These are phyloP conservation scores for Paracorniculantispora psalliotae DNA, from an alignment of 2,329 filamentous ascomycete genomes.

Conservation along the genomic window DNA sequence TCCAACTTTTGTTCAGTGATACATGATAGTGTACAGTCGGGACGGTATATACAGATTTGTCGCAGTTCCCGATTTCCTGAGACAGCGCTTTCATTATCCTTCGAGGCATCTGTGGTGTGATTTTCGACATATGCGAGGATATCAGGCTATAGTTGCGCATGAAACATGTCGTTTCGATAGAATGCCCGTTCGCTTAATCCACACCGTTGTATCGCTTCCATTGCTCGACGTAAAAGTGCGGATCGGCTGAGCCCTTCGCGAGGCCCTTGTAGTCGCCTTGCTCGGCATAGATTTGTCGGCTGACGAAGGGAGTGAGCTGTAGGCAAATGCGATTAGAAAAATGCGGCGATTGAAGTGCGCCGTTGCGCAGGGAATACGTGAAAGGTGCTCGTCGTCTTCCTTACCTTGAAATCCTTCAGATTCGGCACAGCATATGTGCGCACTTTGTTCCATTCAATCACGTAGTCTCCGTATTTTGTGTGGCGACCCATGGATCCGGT, in stretches of 20 bases:
- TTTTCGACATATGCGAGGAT: neutral
- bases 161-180: neutral
- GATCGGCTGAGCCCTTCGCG: constrained; percentile 52
- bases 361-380: neutral
- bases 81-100: neutral
- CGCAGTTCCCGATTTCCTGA: constrained; percentile 17
- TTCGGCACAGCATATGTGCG: constrained; percentile 82
- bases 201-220: constrained; percentile 66
- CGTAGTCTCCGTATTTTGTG: constrained; percentile 77
- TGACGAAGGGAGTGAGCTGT: constrained; percentile 77
- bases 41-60: constrained; percentile 18
- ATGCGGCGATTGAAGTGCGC: neutral
- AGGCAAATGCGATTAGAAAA: neutral
- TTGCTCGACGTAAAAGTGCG: constrained; percentile 56
- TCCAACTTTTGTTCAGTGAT: neutral
- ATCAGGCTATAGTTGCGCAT: constrained; percentile 4
- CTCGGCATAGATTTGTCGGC: constrained; percentile 49
- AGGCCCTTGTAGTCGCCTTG: constrained; percentile 51
- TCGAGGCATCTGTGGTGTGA: neutral
- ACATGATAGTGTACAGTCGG: constrained; percentile 9
- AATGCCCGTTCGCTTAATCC: constrained; percentile 35
- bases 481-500: constrained; percentile 83
- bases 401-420: constrained; percentile 67
- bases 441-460: constrained; percentile 81
- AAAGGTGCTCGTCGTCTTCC: constrained; percentile 17